These are phyloP conservation scores for Boletellus emodensis DNA, from an alignment of 768 basidiomycete genomes.

Conservation along the genomic window DNA sequence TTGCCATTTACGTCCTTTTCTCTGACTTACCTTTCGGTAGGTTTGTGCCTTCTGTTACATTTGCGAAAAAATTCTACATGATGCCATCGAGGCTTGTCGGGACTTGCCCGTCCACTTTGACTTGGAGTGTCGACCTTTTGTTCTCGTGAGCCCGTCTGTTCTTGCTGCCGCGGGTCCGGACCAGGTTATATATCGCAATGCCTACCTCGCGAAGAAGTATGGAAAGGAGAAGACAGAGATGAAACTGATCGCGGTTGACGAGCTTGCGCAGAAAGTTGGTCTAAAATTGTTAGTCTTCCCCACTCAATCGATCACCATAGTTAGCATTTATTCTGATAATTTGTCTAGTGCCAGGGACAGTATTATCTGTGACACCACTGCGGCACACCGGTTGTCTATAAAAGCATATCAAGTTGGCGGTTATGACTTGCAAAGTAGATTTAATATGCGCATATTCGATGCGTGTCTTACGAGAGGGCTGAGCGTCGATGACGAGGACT, in stretches of 20 bases:
- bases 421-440: constrained; percentile 31
- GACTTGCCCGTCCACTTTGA: constrained; percentile 31
- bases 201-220: constrained; percentile 18
- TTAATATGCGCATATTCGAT: constrained; percentile 37
- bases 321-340: neutral
- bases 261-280: constrained; percentile 23
- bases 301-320: neutral
- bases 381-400: constrained; percentile 41
- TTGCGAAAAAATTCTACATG: constrained; percentile 30
- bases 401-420: constrained; percentile 40
- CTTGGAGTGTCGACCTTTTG: constrained; percentile 31
- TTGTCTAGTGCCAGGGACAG: constrained; percentile 34
- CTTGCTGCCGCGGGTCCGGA: neutral
- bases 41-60: constrained; percentile 37
- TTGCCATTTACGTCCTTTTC: neutral
- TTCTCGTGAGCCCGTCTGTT: constrained; percentile 14
- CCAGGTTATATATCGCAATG: constrained; percentile 15
- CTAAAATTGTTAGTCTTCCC: constrained; percentile 21
- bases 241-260: constrained; percentile 20
- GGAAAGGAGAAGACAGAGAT: constrained; percentile 26
- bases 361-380: constrained; percentile 34
- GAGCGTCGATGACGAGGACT: constrained; percentile 32
- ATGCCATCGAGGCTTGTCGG: constrained; percentile 31
- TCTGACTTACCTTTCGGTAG: constrained; percentile 6
- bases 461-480: constrained; percentile 36